Evolutionary conservation across 345 rosid genomes (phyloP), one percentile per base, ranked within the genome.

Genomic region (Aquilaria sinensis): DNA sequence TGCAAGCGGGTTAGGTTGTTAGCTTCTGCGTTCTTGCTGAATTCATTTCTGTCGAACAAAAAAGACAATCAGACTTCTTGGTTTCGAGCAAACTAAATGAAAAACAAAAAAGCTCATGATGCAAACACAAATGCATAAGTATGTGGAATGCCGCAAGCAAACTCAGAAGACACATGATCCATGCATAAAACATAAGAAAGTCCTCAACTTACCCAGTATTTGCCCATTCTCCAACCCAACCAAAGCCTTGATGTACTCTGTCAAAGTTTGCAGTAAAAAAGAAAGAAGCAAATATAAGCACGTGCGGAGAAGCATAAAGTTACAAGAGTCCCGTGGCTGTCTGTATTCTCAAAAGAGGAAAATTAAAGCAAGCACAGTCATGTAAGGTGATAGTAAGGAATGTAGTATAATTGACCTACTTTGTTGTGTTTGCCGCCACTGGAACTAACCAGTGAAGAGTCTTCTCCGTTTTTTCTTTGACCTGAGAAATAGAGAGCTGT

Each of bases 141-240:
- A 5, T 23, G 23, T 23, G 23, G 23, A 23, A 23, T 23, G 23
- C 23, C 23, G 23, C 23, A 23, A 23, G 23, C 23, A 23, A 23
- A 23, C 23, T 23, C 23, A 23, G 23, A 23, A 23, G 23, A 23
- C 23, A 23, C 23, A 23, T 3, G 43, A 37, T 37, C 43, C 43
- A 37, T 37, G 43, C 1, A 37, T 4, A 37, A 5, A 51, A 53
- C 59, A 61, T 49, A 30, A 31, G 56, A 67, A 56, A 63, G 34
- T 10, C 51, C 58, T 63, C 48, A 62, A 74, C 85, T 79, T 34
- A 89, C 97, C 90, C 84, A 31, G 80, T 77, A 61, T 78, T 94
- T 34, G 96, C 99, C 99, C 99, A 94, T 74, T 94, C 99, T 73
- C 99, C 99, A 9, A 94, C 92, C 97, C 97, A 84, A 47, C 99